Evolutionary conservation across 2,329 filamentous ascomycete genomes (phyloP), one percentile per base, ranked within the genome.

Genomic region (Coniosporium tulheliwenetii): DNA sequence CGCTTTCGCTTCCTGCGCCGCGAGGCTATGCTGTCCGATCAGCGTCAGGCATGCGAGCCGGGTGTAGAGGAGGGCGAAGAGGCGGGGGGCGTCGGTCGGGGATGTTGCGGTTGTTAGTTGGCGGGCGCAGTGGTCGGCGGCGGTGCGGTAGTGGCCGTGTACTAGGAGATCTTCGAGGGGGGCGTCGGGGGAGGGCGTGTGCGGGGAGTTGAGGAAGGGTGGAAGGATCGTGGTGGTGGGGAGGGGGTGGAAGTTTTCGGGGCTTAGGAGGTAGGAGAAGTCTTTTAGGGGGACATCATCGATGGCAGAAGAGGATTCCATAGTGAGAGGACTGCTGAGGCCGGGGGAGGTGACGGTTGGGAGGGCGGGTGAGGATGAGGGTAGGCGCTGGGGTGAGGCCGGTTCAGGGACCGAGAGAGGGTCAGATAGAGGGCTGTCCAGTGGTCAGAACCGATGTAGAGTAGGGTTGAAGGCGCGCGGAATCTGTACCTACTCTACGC

Each of bases 201-300:
- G 69, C 14, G 75, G 59, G 0, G 83, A 73, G 47, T 74, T 73
- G 45, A 83, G 76, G 57, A 94, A 89, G 2, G 85, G 63, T 7
- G 63, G 61, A 3, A 74, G 72, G 36, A 76, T 62, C 39, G 71
- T 65, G 76, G 69, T 12, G 71, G 72, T 55, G 1, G 81, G 78
- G 16, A 95, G 67, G 1, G 81, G 77, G 55, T 94, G 87, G 64
- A 89, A 95, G 42, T 87, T 80, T 47, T 85, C 76, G 2, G 84
- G 79, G 14, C 79, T 75, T 9, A 91, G 73, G 37, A 95, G 76
- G 57, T 81, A 89, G 13, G 79, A 76, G 49, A 94, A 82, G 63
- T 93, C 81, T 52, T 83, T 81, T 31, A 46, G 26, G 35, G 45
- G 39, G 45, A 42, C 30, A 46, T 33, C 47, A 39, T 31, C 29